A percentile compares a stretch with the other conserved stretches of the same genome.
phyloP scores from a whole-genome alignment of 148 eudicot species.

The Rhododendron simsii region DNA sequence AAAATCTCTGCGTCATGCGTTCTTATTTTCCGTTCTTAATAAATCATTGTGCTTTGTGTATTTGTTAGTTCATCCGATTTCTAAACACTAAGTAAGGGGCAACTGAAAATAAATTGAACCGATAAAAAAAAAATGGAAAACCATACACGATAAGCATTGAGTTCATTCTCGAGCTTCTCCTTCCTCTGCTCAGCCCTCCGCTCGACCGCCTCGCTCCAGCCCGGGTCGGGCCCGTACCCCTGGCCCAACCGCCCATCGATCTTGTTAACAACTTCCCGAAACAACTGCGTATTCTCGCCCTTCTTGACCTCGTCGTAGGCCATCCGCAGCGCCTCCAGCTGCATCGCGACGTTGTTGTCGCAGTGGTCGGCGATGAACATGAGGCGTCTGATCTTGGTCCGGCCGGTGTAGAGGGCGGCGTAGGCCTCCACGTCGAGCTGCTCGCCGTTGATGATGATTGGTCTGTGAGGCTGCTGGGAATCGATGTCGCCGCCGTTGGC shows the following conservation, averaged over 20 bases:
- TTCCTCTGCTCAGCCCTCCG: conserved; percentile 66
- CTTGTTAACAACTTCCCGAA: conserved; percentile 57
- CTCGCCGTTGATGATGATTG: conserved; percentile 67
- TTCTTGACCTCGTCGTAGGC: conserved; percentile 87
- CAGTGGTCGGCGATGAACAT: conserved; percentile 72
- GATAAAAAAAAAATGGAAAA: not conserved
- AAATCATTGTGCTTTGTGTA: no score
- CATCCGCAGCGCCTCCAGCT: conserved; percentile 73
- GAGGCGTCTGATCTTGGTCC: conserved; percentile 75
- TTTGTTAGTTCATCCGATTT: not conserved
- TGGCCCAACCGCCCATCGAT: conserved; percentile 61
- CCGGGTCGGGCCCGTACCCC: conserved; percentile 41
- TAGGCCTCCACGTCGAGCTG: conserved; percentile 88
- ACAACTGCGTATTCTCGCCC: conserved; percentile 72
- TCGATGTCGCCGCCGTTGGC: conserved; percentile 34
- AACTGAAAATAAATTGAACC: not conserved
- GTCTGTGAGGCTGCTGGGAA: conserved; percentile 25
- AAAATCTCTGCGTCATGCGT: no score
- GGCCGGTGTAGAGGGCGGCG: conserved; percentile 69
- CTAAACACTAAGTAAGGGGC: not conserved
- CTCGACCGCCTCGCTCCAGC: conserved; percentile 69
- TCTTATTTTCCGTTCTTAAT: no score
- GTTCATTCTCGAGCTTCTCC: conserved; percentile 88
- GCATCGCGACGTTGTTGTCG: conserved; percentile 34
- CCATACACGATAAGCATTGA: conserved; percentile 78